These are phyloP conservation scores for Loxodes magnus DNA, from an alignment of 73 alveolate species.

Conservation along the genomic window DNA sequence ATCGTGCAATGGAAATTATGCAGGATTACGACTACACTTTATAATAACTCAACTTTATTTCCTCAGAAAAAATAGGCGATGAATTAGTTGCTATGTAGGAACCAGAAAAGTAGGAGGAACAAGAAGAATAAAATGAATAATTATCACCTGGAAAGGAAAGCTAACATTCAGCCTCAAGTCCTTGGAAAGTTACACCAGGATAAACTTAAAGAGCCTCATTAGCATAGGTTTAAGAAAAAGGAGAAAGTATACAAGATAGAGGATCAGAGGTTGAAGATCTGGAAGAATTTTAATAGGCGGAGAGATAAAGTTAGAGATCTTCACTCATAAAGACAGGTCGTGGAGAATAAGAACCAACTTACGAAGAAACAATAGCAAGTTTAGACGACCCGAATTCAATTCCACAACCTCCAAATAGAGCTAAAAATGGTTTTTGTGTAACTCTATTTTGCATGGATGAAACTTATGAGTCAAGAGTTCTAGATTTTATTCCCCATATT, in stretches of 20 bases:
- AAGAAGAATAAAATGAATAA: no score
- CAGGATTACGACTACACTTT: constrained; percentile 78
- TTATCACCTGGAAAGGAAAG: not conserved
- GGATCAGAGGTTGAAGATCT: constrained; percentile 17
- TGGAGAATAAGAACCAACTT: constrained; percentile 31
- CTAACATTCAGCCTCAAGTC: not conserved
- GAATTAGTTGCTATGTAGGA: no score
- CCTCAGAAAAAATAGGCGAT: no score
- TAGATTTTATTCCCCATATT: constrained; percentile 87
- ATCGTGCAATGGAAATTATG: constrained; percentile 63
- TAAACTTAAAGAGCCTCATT: constrained; percentile 29
- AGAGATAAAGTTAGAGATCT: not conserved
- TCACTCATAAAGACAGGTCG: not conserved
- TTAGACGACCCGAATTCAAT: constrained; percentile 73
- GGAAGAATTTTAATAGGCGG: constrained; percentile 21
- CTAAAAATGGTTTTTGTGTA: constrained; percentile 90
- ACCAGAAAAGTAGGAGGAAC: no score
- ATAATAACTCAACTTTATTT: constrained; percentile 53
- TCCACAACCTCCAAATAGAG: constrained; percentile 94
- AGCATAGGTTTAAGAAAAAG: constrained; percentile 47
- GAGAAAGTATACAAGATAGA: constrained; percentile 29
- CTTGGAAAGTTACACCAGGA: not conserved
- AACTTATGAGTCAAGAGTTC: constrained; percentile 85
- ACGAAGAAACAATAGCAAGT: constrained; percentile 64
- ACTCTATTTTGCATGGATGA: constrained; percentile 93